Evolutionary conservation across 1,284 basidiomycete genomes (phyloP), one percentile per base, ranked within the genome.

Genomic region (Pyrrhoderma noxium): DNA sequence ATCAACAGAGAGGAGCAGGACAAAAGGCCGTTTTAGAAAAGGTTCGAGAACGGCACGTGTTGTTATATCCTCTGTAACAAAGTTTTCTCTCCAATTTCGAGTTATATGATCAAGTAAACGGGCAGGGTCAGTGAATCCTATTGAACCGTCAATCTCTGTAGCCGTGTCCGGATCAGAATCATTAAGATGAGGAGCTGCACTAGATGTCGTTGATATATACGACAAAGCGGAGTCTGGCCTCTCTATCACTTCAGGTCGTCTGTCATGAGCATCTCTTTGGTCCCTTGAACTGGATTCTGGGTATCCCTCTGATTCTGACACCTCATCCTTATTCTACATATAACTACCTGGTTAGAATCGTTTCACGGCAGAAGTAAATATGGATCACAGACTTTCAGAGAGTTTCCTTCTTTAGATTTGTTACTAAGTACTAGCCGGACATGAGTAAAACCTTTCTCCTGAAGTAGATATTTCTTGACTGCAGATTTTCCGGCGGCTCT

Each of bases 11-110:
- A 97, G 70, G 27, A 97, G 76, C 61, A 97, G 70, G 64, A 97
- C 93, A 65, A 93, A 98, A 0, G 95, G 95, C 8, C 96, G 75
- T 63, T 86, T 93, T 36, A 82, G 66, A 62, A 97, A 98, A 42
- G 75, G 69, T 52, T 75, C 74, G 38, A 94, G 73, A 14, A 82
- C 61, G n/a, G 80, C 73, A 25, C 68, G 68, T 0, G 77, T 80
- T 45, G 65, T 63, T 18, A 97, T 66, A 61, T 91, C 87, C 4
- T 76, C 74, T 0, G 93, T 96, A 25, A 98, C 93, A 61, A 87
- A 91, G 58, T 88, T 70, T 2, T 72, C 65, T 39, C 74, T 75
- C 96, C 95, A 99, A 58, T 89, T 76, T 54, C 74, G 75, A 2
- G 96, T 99, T 8, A 85, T 80, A 64, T 87, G 76, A 58, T 85